A percentile compares a stretch with the other conserved stretches of the same genome.
These are phyloP conservation scores for Suhomyces ambrosiae DNA, from an alignment of 1,139 yeast genomes.

Conservation along the genomic window DNA sequence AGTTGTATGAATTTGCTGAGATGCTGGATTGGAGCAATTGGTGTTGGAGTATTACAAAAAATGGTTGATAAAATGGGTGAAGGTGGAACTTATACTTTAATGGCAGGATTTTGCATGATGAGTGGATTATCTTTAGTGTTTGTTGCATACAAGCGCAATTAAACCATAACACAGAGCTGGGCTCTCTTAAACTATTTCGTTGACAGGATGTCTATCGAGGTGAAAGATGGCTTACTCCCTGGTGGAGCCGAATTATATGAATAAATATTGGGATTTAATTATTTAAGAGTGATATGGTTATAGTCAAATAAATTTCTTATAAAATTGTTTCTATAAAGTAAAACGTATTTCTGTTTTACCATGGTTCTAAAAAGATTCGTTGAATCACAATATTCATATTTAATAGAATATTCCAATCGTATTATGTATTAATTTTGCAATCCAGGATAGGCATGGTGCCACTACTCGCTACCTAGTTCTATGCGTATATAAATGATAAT, in stretches of 20 bases:
- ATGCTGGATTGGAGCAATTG: constrained; percentile 26
- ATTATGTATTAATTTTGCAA: too few relatives aligned
- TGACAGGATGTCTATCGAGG: constrained; percentile 1
- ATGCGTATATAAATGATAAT: constrained; percentile 9
- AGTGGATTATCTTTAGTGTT: constrained; percentile 10
- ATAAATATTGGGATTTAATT: too few relatives aligned
- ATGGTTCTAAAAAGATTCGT: too few relatives aligned
- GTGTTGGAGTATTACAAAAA: constrained; percentile 25
- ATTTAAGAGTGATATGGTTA: background rate
- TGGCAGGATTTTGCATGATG: constrained; percentile 20
- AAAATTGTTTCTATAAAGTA: background rate
- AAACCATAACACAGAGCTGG: constrained; percentile 1
- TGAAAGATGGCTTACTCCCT: background rate
- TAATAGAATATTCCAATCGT: too few relatives aligned
- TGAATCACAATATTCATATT: too few relatives aligned
- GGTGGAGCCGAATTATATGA: background rate
- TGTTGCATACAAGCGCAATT: constrained; percentile 2
- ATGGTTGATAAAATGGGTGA: constrained; percentile 24
- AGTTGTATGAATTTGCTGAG: constrained; percentile 34
- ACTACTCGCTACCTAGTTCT: background rate
- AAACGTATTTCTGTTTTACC: too few relatives aligned
- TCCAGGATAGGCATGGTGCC: too few relatives aligned
- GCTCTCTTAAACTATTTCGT: background rate
- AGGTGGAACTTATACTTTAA: constrained; percentile 27
- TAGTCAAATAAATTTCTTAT: too few relatives aligned